phyloP scores from a whole-genome alignment of 306 rosid genomes.

The Betula pendula region DNA sequence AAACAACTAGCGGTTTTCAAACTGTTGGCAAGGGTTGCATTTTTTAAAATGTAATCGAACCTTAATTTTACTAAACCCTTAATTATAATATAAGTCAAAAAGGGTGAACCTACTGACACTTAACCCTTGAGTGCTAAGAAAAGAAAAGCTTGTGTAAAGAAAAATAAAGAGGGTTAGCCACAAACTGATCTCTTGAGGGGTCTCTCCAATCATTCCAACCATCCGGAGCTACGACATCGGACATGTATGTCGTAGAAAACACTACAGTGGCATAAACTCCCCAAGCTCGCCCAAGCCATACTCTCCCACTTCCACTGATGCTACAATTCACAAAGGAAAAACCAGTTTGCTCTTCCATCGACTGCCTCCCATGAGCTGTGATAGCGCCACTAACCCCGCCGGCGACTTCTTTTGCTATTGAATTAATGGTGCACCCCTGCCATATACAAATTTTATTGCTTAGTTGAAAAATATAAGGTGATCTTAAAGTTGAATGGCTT shows the following conservation, averaged over 20 bases:
- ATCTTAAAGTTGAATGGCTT: no score
- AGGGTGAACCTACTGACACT: no score
- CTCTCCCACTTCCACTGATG: constrained; percentile 67
- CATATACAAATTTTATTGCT: neutral
- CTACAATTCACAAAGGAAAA: constrained; percentile 80
- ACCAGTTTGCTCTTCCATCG: constrained; percentile 52
- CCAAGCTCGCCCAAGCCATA: constrained; percentile 95
- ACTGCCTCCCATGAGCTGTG: constrained; percentile 69
- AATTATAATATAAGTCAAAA: no score
- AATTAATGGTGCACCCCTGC: constrained; percentile 58
- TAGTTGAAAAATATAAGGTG: no score
- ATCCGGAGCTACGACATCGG: constrained; percentile 51
- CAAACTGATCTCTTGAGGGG: constrained; percentile 66
- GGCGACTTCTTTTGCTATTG: constrained; percentile 48
- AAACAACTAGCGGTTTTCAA: no score
- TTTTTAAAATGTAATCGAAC: no score
- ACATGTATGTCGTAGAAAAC: constrained; percentile 63
- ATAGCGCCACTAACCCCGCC: constrained; percentile 59
- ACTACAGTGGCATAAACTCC: constrained; percentile 61
- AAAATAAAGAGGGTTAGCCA: neutral
- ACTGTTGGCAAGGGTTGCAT: no score
- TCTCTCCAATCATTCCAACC: constrained; percentile 87
- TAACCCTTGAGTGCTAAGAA: no score
- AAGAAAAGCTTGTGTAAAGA: neutral
- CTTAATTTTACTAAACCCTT: no score